Evolutionary conservation across 306 rosid species (phyloP), one percentile per base, ranked within the genome.

Genomic region (Mimosa bimucronata): DNA sequence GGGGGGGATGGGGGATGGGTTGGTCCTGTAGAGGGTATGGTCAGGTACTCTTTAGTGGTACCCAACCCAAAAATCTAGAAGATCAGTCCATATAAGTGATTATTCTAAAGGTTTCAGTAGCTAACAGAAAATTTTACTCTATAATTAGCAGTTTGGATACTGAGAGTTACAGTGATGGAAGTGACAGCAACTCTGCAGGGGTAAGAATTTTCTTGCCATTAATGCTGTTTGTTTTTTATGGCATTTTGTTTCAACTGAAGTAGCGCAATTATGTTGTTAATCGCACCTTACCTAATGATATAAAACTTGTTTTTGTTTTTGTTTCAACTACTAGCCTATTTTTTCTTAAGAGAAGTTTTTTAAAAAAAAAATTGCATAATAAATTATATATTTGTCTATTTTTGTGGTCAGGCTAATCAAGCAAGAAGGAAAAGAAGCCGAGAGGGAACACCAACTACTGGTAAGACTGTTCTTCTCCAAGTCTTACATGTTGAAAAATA

Each of bases 151-250:
- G 97, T 85, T 65, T 50, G 71, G 91, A 83, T 40, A 94, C 92
- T 0, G 96, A 90, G 41, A 94, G 89, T 75, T 87, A 94, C 38
- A 92, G 95, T 71, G 87, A 88, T 86, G 97, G 96, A 80, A 94
- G 98, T 90, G 90, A 84, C 46, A 88, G 86, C 81, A 91, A 83
- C 84, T 86, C 92, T 42, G 73, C 91, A 50, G 85, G 89, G 92
- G 98, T 94, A 77, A 89, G 90, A 75, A 65, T 65, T 85, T 50
- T 52, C 46, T 77, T 64, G 78, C 70, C 11, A 48, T 40, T n/a
- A 5, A 60, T 65, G 21, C 37, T 55, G 76, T 9, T 77, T 66
- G 80, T 66, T 73, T 40, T 79, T 79, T 65, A 42, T 52, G 26
- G 60, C 25, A n/a, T 7, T 52, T 53, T 53, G 26, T 53, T 53